A percentile compares a stretch with the other conserved stretches of the same genome.
Evolutionary conservation across 2,329 filamentous ascomycete genomes (phyloP).

Genomic region (Fusarium cyanostomum): DNA sequence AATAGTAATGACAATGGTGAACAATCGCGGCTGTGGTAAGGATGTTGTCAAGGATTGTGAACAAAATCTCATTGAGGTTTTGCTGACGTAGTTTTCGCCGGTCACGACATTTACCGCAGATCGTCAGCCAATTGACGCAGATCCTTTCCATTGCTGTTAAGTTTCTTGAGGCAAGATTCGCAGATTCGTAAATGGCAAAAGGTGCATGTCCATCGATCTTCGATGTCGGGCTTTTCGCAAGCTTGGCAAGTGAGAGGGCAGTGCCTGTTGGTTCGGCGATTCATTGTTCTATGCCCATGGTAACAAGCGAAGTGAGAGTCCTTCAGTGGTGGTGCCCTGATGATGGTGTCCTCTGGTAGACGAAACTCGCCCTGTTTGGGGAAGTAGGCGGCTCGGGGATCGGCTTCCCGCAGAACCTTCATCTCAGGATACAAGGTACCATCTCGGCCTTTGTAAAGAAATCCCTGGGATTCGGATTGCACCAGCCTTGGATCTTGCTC

Average conservation of each 20-base stretch:
- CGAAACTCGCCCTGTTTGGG: slow-evolving; percentile 46
- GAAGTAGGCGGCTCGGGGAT: slow-evolving; percentile 52
- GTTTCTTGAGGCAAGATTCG: slow-evolving; percentile 54
- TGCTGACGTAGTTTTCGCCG: not conserved
- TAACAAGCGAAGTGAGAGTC: slow-evolving; percentile 59
- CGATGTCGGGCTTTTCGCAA: slow-evolving; percentile 57
- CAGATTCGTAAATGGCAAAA: slow-evolving; percentile 65
- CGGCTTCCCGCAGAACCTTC: slow-evolving; percentile 47
- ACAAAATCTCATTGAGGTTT: not conserved
- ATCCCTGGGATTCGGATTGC: slow-evolving; percentile 47
- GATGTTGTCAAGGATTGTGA: slow-evolving; percentile 4
- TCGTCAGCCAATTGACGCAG: slow-evolving; percentile 54
- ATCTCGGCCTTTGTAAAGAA: slow-evolving; percentile 50
- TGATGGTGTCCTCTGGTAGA: slow-evolving; percentile 49
- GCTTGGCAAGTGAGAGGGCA: slow-evolving; percentile 64
- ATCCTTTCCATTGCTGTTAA: slow-evolving; percentile 55
- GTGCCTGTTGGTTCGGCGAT: slow-evolving; percentile 57
- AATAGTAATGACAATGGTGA: slow-evolving; percentile 1
- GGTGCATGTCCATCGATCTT: slow-evolving; percentile 58
- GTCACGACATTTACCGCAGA: slow-evolving; percentile 14
- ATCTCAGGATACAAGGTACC: slow-evolving; percentile 55
- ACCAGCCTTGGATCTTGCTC: slow-evolving; percentile 47
- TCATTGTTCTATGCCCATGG: slow-evolving; percentile 59
- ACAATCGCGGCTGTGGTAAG: slow-evolving; percentile 1
- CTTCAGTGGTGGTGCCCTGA: slow-evolving; percentile 55